Evolutionary conservation across 2,329 filamentous ascomycete genomes (phyloP).

Genomic region (Botrytis tulipae): DNA sequence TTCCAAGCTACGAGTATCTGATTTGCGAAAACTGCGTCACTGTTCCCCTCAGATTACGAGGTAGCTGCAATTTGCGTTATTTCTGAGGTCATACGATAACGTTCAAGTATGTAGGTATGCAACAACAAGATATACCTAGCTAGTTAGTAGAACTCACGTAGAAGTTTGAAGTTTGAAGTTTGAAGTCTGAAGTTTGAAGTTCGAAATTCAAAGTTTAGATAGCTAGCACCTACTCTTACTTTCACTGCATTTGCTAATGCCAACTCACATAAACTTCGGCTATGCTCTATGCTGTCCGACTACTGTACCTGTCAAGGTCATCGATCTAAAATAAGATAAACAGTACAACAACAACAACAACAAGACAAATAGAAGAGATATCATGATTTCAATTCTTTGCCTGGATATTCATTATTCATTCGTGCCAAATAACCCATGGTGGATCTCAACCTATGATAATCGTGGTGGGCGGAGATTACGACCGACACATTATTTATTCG

Average conservation of each 20-base stretch:
- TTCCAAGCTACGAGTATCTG: not conserved
- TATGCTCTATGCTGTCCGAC: not conserved
- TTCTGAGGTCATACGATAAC: not conserved
- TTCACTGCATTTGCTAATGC: slow-evolving; percentile 9
- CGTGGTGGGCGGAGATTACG: not conserved
- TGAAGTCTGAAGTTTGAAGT: not conserved
- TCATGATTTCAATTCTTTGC: not conserved
- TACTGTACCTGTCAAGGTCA: not conserved
- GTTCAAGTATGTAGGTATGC: not conserved
- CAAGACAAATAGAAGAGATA: not conserved
- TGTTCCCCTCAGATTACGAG: not conserved
- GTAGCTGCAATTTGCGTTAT: not conserved
- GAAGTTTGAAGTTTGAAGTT: not conserved
- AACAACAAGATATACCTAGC: not conserved
- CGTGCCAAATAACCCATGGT: not conserved
- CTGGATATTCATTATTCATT: not conserved
- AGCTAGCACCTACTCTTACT: not conserved
- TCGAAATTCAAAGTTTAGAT: not conserved
- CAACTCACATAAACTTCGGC: slow-evolving; percentile 10
- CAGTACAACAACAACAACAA: not conserved
- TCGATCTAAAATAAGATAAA: not conserved
- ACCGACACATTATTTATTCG: not conserved
- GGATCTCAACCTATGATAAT: not conserved
- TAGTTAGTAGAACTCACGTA: not conserved
- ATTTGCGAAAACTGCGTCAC: slow-evolving; percentile 1